These are phyloP conservation scores for Amaranthus cruentus DNA, from an alignment of 148 eudicot genomes.

Conservation along the genomic window DNA sequence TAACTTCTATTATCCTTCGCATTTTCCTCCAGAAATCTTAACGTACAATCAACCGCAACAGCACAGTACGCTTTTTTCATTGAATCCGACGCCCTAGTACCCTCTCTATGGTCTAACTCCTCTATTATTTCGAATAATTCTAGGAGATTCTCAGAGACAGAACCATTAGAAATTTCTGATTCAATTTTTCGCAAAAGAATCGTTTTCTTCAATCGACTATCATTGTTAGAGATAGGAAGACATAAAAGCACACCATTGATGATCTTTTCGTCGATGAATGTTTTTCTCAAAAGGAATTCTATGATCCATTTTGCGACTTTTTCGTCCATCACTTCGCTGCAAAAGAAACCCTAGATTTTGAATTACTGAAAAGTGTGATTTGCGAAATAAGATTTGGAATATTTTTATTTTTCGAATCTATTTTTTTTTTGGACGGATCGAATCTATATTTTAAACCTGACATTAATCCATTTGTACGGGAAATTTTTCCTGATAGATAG, in stretches of 20 bases:
- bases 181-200: constrained; percentile 47
- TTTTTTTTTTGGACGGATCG: too few relatives aligned
- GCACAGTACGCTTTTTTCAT: constrained; percentile 59
- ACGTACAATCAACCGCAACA: constrained; percentile 61
- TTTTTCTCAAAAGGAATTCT: constrained; percentile 46
- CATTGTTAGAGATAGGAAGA: constrained; percentile 33
- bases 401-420: too few relatives aligned
- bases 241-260: constrained; percentile 26
- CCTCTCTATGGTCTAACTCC: constrained; percentile 31
- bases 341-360: constrained; percentile 1
- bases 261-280: constrained; percentile 29
- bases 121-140: constrained; percentile 42
- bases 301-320: constrained; percentile 47
- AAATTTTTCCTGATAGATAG: too few relatives aligned
- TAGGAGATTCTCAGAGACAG: constrained; percentile 36
- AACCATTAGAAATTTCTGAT: constrained; percentile 20
- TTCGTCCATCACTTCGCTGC: constrained; percentile 29
- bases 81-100: constrained; percentile 22
- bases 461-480: too few relatives aligned
- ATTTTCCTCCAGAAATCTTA: constrained; percentile 30
- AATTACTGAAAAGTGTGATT: too few relatives aligned
- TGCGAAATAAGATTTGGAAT: constrained; percentile 6
- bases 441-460: too few relatives aligned
- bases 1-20: constrained; percentile 28
- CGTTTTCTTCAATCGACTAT: constrained; percentile 33